Base-by-base conservation (phyloP, 2,329 filamentous ascomycete genomes). In the Ambrosiella cleistominuta region DNA sequence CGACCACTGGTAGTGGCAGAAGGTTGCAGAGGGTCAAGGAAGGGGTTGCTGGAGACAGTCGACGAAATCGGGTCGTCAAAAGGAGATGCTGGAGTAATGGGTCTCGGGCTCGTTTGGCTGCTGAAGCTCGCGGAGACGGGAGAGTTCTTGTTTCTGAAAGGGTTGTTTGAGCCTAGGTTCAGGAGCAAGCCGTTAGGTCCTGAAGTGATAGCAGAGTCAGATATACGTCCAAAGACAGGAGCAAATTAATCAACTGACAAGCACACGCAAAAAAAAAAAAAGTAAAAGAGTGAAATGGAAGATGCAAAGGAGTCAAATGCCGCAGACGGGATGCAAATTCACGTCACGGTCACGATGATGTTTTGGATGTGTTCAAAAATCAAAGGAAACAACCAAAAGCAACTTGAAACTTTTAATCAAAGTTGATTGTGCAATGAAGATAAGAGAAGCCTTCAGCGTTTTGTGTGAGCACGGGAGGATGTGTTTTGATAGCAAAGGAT, bases 161-260 rank as follows among this genome's bases (percentile, higher is more conserved):
- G 86, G 68, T 90, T 90, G 76, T 89, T 89, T 68, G 85, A 89
- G 69, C 83, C 82, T 66, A 89, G 78, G 70, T 82, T 84, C 68
- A 85, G 72, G 57, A 78, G 73, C 67, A 84, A 73, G 64, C 75
- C 75, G 58, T 60, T 60, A 42, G 58, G 58, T 49, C 58, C 58
- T 67, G 69, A 70, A 65, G 69, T 74, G 72, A 74, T 75, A 74
- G 71, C 69, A 64, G 64, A 71, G 71, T 70, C 67, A 68, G 66
- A 69, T 70, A 67, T 72, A 73, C 13, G n/a, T 11, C 70, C 72
- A 70, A 74, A 72, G 68, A 47, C n/a, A 37, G 15, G 40, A 40
- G 36, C 7, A 37, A 35, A n/a, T 2, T 15, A 42, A 37, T 27
- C 4, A 27, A 27, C 2, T 27, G 27, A 17, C 38, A 56, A 42